A percentile compares a stretch with the other conserved stretches of the same genome.
These are phyloP conservation scores for Globisporangium uncinulatum DNA, from an alignment of 352 stramenopile genomes.

Conservation along the genomic window DNA sequence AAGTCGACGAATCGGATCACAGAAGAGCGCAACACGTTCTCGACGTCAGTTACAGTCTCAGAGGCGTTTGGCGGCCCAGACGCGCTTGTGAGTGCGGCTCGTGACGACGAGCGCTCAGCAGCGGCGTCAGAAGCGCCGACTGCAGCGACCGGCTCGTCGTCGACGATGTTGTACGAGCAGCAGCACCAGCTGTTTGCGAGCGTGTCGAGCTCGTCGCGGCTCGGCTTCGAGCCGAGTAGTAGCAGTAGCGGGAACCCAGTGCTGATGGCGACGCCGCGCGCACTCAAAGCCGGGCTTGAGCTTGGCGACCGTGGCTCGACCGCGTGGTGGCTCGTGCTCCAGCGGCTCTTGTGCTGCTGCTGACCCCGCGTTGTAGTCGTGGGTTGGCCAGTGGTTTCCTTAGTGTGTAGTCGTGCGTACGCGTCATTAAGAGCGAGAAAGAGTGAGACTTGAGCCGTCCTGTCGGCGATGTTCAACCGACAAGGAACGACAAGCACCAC, in stretches of 20 bases:
- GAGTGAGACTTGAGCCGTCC: too few relatives aligned
- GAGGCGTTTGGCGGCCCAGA: conserved; percentile 51
- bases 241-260: conserved; percentile 2
- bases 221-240: conserved; percentile 6
- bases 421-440: too few relatives aligned
- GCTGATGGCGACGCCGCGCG: conserved; percentile 3
- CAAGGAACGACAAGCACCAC: too few relatives aligned
- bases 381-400: too few relatives aligned
- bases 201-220: conserved; percentile 1
- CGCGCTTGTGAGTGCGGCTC: conserved; percentile 2
- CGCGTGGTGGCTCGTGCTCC: conserved; percentile 19
- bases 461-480: too few relatives aligned
- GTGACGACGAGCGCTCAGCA: conserved; percentile 13
- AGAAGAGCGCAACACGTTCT: conserved; percentile 79
- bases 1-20: conserved; percentile 81
- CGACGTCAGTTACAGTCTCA: conserved; percentile 69
- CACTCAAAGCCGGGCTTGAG: conserved; percentile 8
- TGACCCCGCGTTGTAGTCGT: conserved; percentile 7
- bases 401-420: background rate
- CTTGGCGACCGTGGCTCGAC: conserved; percentile 6
- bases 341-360: conserved; percentile 32
- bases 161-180: conserved; percentile 16
- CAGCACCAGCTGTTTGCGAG: conserved; percentile 17
- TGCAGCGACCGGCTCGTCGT: conserved; percentile 25
- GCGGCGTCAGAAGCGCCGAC: conserved; percentile 14